phyloP scores from a whole-genome alignment of 2,329 filamentous ascomycete species.

The Pezizomycotina sp. region DNA sequence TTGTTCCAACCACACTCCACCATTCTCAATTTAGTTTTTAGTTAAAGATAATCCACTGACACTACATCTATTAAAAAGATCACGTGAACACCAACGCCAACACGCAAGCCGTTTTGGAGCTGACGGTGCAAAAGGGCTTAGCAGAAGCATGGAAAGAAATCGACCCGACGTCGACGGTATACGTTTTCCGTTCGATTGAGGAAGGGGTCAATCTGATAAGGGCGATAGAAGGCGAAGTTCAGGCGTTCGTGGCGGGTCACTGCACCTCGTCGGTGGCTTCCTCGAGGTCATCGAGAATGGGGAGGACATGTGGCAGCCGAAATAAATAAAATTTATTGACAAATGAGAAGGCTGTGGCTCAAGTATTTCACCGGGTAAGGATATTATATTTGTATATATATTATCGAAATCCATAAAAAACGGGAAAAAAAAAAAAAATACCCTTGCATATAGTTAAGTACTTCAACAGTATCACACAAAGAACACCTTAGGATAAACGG shows the following conservation, averaged over 20 bases:
- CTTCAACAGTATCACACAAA: no score
- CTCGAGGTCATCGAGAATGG: constrained; percentile 49
- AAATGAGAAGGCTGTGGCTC: no score
- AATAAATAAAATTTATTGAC: no score
- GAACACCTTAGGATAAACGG: no score
- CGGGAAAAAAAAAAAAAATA: no score
- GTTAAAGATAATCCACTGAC: constrained; percentile 19
- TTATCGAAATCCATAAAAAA: no score
- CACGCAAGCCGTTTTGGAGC: constrained; percentile 39
- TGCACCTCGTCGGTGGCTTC: constrained; percentile 68
- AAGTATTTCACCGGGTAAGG: no score
- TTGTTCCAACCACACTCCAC: constrained; percentile 34
- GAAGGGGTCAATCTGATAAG: constrained; percentile 48
- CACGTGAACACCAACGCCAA: constrained; percentile 46
- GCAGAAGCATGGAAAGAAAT: constrained; percentile 44
- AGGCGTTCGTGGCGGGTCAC: constrained; percentile 65
- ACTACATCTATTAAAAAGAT: constrained; percentile 44
- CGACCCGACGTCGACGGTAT: constrained; percentile 36
- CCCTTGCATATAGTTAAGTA: no score
- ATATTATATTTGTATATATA: no score
- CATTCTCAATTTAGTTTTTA: background rate
- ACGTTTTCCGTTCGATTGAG: constrained; percentile 48
- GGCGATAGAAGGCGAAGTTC: constrained; percentile 33
- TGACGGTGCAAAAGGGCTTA: constrained; percentile 52
- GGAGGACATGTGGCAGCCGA: no score